A percentile compares a stretch with the other conserved stretches of the same genome.
phyloP scores from a whole-genome alignment of 805 yeast species.

The Kuraishia borneana region DNA sequence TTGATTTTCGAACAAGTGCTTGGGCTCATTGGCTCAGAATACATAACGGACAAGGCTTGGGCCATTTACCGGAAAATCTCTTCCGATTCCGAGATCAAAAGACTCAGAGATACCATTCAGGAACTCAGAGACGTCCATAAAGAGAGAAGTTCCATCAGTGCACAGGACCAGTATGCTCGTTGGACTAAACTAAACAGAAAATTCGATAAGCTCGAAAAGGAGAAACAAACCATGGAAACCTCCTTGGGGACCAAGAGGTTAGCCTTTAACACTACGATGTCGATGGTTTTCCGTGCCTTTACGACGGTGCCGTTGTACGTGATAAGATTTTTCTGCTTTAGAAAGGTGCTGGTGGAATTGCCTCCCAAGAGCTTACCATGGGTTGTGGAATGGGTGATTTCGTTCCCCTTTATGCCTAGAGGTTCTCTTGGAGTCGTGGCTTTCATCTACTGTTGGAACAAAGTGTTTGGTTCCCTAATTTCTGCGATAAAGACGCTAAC shows the following conservation, averaged over 20 bases:
- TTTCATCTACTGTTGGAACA: slow-evolving; percentile 35
- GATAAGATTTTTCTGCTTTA: slow-evolving; percentile 41
- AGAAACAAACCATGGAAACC: slow-evolving; percentile 32
- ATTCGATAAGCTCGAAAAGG: slow-evolving; percentile 42
- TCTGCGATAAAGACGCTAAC: too few species aligned
- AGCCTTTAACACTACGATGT: slow-evolving; percentile 21
- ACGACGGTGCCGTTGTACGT: slow-evolving; percentile 38
- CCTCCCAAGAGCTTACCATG: slow-evolving; percentile 49
- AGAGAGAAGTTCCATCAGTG: slow-evolving; percentile 52
- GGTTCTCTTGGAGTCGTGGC: slow-evolving; percentile 52
- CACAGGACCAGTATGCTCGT: slow-evolving; percentile 90
- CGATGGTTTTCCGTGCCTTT: slow-evolving; percentile 20
- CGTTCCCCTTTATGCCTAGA: slow-evolving; percentile 52
- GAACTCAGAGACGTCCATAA: slow-evolving; percentile 36
- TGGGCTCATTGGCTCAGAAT: too few species aligned
- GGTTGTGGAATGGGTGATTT: slow-evolving; percentile 39
- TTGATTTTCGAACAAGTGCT: too few species aligned
- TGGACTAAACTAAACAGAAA: slow-evolving; percentile 90
- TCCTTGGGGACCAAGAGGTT: slow-evolving; percentile 25
- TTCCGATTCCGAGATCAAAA: slow-evolving; percentile 20
- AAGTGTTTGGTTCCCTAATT: slow-evolving; percentile 12
- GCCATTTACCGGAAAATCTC: slow-evolving; percentile 13
- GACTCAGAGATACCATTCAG: slow-evolving; percentile 20
- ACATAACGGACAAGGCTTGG: slow-evolving; percentile 7
- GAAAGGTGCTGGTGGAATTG: slow-evolving; percentile 43